These are phyloP conservation scores for Sutorius australiensis DNA, from an alignment of 768 basidiomycete genomes.

Conservation along the genomic window DNA sequence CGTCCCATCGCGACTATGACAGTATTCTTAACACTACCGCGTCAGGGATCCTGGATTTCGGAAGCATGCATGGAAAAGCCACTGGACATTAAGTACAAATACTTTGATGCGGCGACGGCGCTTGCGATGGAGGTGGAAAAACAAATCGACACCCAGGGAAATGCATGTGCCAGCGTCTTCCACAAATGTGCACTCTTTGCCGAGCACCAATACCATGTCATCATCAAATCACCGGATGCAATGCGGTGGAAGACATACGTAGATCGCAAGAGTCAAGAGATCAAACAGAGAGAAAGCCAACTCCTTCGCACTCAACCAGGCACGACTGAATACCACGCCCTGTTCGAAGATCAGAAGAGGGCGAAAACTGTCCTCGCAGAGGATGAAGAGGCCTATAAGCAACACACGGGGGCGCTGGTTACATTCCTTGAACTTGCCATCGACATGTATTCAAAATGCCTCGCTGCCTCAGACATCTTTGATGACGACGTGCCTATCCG, in stretches of 20 bases:
- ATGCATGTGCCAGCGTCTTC: slow-evolving; percentile 57
- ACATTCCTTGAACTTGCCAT: slow-evolving; percentile 72
- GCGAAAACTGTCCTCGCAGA: slow-evolving; percentile 50
- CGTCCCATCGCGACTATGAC: neutral
- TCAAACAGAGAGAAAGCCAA: slow-evolving; percentile 47
- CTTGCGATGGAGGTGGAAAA: slow-evolving; percentile 29
- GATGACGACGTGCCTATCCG: slow-evolving; percentile 79
- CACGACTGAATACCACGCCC: slow-evolving; percentile 19
- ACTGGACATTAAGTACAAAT: slow-evolving; percentile 60
- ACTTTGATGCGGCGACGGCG: slow-evolving; percentile 62
- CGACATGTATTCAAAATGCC: slow-evolving; percentile 79
- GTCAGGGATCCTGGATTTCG: slow-evolving; percentile 86
- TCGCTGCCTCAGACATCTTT: slow-evolving; percentile 63
- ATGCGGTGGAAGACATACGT: slow-evolving; percentile 66
- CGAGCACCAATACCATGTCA: slow-evolving; percentile 77
- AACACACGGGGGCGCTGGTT: slow-evolving; percentile 43
- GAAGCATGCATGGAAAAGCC: slow-evolving; percentile 83
- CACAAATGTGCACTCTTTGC: slow-evolving; percentile 87
- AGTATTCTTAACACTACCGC: neutral
- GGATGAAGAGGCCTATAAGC: slow-evolving; percentile 46
- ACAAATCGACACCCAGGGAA: slow-evolving; percentile 12
- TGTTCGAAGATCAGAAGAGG: slow-evolving; percentile 37
- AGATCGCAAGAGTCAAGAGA: slow-evolving; percentile 68
- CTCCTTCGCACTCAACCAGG: slow-evolving; percentile 23
- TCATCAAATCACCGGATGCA: slow-evolving; percentile 65